phyloP scores from a whole-genome alignment of 352 stramenopile genomes.

The Labyrinthula sp. region DNA sequence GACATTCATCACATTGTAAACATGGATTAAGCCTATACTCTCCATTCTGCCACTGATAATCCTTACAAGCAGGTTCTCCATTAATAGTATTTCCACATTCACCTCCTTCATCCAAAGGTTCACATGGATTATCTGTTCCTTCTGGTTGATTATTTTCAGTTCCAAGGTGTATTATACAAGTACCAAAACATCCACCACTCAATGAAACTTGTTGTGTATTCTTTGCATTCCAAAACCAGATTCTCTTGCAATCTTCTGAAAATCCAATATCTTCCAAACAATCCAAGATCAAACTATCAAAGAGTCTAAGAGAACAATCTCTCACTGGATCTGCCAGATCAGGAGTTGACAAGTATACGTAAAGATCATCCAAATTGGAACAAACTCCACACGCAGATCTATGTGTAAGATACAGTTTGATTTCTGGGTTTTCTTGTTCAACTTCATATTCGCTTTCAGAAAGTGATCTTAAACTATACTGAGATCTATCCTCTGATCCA shows the following conservation, averaged over 20 bases:
- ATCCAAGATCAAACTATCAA: conserved; percentile 2
- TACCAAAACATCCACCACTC: background rate
- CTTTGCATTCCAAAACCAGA: conserved; percentile 23
- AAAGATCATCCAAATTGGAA: conserved; percentile 16
- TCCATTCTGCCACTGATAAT: conserved; percentile 21
- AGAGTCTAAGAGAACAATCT: conserved; percentile 1
- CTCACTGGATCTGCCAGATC: conserved; percentile 14
- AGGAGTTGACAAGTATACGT: conserved; percentile 11
- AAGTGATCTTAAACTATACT: conserved; percentile 6
- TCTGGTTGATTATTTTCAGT: conserved; percentile 9
- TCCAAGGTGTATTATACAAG: background rate
- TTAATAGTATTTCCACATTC: conserved; percentile 25
- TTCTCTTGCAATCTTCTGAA: conserved; percentile 8
- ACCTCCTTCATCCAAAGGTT: background rate
- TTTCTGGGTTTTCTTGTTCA: conserved; percentile 2
- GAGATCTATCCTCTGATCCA: conserved; percentile 4
- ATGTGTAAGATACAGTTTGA: conserved; percentile 27
- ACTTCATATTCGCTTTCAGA: background rate
- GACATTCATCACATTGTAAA: conserved; percentile 26
- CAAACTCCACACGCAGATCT: conserved; percentile 6
- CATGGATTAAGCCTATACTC: conserved; percentile 21
- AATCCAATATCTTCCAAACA: conserved; percentile 6
- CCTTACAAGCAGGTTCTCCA: conserved; percentile 10
- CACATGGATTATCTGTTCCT: conserved; percentile 1
- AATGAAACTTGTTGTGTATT: background rate